These are phyloP conservation scores for Lactarius vividus DNA, from an alignment of 768 basidiomycete species.

Conservation along the genomic window DNA sequence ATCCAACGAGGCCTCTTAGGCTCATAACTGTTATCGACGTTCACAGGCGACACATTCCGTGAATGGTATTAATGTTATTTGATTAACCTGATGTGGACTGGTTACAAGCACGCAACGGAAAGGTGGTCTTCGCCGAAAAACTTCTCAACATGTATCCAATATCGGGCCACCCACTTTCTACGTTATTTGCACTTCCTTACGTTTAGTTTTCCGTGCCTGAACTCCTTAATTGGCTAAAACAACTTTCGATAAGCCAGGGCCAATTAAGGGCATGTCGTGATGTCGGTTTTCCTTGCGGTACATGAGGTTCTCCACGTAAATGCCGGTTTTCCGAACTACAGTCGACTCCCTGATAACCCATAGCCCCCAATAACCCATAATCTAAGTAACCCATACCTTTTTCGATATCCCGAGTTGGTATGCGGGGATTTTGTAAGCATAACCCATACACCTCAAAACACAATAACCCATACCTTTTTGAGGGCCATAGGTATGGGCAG, in stretches of 20 bases:
- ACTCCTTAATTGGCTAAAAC: neutral
- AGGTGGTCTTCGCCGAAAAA: neutral
- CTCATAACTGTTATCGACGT: neutral
- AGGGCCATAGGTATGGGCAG: too few species aligned
- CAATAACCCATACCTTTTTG: too few species aligned
- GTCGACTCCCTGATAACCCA: too few species aligned
- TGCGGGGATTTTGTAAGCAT: too few species aligned
- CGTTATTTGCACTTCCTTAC: neutral
- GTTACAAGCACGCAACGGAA: neutral
- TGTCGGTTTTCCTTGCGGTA: too few species aligned
- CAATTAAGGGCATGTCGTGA: too few species aligned
- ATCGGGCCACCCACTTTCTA: neutral
- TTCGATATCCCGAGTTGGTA: too few species aligned
- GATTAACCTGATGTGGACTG: neutral
- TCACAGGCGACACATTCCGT: neutral
- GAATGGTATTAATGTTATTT: neutral
- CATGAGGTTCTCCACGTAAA: neutral
- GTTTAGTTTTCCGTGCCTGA: neutral
- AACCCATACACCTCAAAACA: too few species aligned
- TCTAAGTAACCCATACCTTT: too few species aligned
- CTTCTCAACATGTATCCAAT: neutral
- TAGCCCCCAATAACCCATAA: too few species aligned
- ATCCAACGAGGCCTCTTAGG: neutral
- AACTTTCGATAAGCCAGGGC: too few species aligned
- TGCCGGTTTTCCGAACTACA: constrained; percentile 2